phyloP scores from a whole-genome alignment of 169 alveolate genomes.

The Cyclospora cayetanensis region DNA sequence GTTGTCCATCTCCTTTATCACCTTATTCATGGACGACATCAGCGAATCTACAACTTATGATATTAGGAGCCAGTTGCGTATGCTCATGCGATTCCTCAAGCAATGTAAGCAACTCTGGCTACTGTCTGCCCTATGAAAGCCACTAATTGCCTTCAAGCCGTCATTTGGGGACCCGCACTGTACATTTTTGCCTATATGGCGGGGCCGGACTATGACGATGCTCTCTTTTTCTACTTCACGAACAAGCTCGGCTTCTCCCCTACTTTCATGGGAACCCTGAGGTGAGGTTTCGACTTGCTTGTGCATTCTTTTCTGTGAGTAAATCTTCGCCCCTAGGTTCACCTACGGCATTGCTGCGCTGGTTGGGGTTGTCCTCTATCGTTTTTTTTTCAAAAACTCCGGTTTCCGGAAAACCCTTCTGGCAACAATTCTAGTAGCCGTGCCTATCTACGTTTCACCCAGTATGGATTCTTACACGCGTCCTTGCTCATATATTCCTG shows the following conservation, averaged over 20 bases:
- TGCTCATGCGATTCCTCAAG: conserved; percentile 84
- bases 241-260: conserved; percentile 93
- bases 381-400: conserved; percentile 85
- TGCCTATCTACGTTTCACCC: conserved; percentile 79
- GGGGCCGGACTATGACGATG: conserved; percentile 94
- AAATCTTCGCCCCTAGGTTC: conserved; percentile 70
- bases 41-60: conserved; percentile 73
- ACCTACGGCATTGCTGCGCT: conserved; percentile 93
- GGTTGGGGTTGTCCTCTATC: conserved; percentile 90
- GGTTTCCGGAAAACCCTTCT: conserved; percentile 89
- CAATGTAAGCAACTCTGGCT: conserved; percentile 75
- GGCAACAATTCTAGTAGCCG: conserved; percentile 88
- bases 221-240: conserved; percentile 94
- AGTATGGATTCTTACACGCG: not conserved
- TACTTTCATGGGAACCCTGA: conserved; percentile 93
- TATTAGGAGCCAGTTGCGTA: conserved; percentile 81
- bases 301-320: not conserved
- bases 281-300: conserved; percentile 75
- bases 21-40: conserved; percentile 88
- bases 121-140: not conserved
- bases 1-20: conserved; percentile 82
- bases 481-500: not conserved
- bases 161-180: conserved; percentile 91
- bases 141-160: conserved; percentile 19
- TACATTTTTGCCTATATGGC: conserved; percentile 87